Evolutionary conservation across 2,329 filamentous ascomycete species (phyloP).

Genomic region (Amauroascus verrucosus): DNA sequence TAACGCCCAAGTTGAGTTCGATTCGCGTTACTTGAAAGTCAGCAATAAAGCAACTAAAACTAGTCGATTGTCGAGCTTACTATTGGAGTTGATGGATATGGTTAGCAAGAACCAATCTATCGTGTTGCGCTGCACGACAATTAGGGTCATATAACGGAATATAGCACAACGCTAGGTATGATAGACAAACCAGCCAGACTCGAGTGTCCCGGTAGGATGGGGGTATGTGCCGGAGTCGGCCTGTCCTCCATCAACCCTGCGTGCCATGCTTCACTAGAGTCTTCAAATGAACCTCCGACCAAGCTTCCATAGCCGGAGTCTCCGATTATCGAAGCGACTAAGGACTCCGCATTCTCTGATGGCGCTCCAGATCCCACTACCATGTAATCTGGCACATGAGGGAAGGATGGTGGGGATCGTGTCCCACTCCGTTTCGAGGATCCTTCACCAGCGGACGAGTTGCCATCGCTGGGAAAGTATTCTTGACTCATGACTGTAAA

Average conservation of each 20-base stretch:
- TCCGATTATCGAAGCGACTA: slow-evolving; percentile 70
- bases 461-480: slow-evolving; percentile 28
- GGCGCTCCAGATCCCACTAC: slow-evolving; percentile 75
- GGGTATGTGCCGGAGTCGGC: slow-evolving; percentile 47
- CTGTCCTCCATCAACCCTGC: slow-evolving; percentile 47
- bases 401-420: slow-evolving; percentile 17
- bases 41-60: slow-evolving; percentile 15
- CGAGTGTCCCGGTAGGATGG: slow-evolving; percentile 40
- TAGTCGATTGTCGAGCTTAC: slow-evolving; percentile 25
- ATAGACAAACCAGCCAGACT: slow-evolving; percentile 33
- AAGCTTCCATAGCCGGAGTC: slow-evolving; percentile 91
- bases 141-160: neutral
- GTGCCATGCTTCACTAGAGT: slow-evolving; percentile 43
- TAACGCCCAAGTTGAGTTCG: slow-evolving; percentile 75
- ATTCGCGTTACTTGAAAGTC: slow-evolving; percentile 59
- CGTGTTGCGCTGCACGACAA: slow-evolving; percentile 43
- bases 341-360: slow-evolving; percentile 67
- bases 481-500: slow-evolving; percentile 35
- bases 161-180: neutral
- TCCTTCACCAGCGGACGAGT: slow-evolving; percentile 28
- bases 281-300: slow-evolving; percentile 42
- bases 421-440: slow-evolving; percentile 26
- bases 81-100: slow-evolving; percentile 91
- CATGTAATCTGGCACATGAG: slow-evolving; percentile 58
- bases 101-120: slow-evolving; percentile 60